A percentile compares a stretch with the other conserved stretches of the same genome.
Conservation (phyloP, 148 eudicot genomes). For the Rhododendron griersonianum region DNA sequence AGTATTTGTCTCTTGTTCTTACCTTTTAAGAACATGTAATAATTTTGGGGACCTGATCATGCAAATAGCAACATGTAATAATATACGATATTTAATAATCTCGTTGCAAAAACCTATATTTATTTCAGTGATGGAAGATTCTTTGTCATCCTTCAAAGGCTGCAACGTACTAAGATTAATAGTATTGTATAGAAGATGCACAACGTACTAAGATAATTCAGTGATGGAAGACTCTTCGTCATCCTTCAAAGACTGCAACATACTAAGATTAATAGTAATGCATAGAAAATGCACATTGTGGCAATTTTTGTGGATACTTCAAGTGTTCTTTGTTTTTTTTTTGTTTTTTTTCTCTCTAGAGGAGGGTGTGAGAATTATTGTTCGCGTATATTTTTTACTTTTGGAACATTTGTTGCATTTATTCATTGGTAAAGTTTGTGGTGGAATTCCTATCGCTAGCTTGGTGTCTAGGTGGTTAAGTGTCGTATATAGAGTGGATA, state of each 20-base stretch:
- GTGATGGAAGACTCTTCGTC: not conserved
- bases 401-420: not conserved
- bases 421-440: too few relatives aligned
- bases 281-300: too few relatives aligned
- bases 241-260: not conserved
- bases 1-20: too few relatives aligned
- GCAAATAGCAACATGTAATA: not conserved
- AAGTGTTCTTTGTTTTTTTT: not conserved
- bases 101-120: not conserved
- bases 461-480: not conserved
- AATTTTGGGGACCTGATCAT: not conserved
- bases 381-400: not conserved
- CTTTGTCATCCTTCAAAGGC: too few relatives aligned
- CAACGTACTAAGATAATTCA: too few relatives aligned
- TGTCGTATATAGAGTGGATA: not conserved
- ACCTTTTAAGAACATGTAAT: too few relatives aligned
- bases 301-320: not conserved
- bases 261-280: not conserved
- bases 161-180: too few relatives aligned
- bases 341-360: too few relatives aligned
- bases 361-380: too few relatives aligned
- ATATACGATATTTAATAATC: too few relatives aligned
- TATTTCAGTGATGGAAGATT: not conserved
- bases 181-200: too few relatives aligned
- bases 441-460: not conserved